phyloP scores from a whole-genome alignment of 352 stramenopile genomes.

The Thraustochytrium sp. region DNA sequence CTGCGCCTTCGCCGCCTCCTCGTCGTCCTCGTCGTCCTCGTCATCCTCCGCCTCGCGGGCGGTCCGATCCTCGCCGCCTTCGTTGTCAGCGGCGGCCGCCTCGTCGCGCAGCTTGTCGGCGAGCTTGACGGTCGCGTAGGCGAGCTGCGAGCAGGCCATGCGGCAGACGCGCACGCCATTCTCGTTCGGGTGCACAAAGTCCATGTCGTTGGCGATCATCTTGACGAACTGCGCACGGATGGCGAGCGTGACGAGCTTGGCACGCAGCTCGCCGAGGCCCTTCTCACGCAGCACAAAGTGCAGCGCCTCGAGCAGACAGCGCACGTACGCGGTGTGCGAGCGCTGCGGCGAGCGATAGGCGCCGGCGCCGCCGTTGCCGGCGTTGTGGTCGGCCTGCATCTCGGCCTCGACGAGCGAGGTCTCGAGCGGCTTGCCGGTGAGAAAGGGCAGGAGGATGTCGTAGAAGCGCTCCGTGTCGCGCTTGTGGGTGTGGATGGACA shows the following conservation, averaged over 20 bases:
- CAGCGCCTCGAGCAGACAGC: constrained; percentile 44
- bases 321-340: constrained; percentile 46
- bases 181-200: constrained; percentile 40
- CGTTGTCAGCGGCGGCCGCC: background rate
- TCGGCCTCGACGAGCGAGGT: constrained; percentile 38
- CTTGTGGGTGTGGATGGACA: constrained; percentile 39
- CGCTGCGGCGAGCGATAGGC: constrained; percentile 42
- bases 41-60: background rate
- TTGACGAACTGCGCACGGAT: constrained; percentile 45
- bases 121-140: constrained; percentile 40
- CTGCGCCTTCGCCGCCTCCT: background rate
- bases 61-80: background rate
- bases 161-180: constrained; percentile 44
- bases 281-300: constrained; percentile 43
- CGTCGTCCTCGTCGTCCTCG: background rate
- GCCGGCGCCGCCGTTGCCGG: background rate
- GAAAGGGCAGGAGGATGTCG: constrained; percentile 76
- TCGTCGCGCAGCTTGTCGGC: background rate
- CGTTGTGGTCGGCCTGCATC: constrained; percentile 25
- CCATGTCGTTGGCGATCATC: constrained; percentile 47
- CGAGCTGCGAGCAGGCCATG: constrained; percentile 41
- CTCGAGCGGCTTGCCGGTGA: constrained; percentile 54
- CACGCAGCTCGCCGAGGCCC: constrained; percentile 17
- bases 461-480: constrained; percentile 58
- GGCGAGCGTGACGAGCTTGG: constrained; percentile 41